phyloP scores from a whole-genome alignment of 345 rosid genomes.

The Euphorbia tirucalli region DNA sequence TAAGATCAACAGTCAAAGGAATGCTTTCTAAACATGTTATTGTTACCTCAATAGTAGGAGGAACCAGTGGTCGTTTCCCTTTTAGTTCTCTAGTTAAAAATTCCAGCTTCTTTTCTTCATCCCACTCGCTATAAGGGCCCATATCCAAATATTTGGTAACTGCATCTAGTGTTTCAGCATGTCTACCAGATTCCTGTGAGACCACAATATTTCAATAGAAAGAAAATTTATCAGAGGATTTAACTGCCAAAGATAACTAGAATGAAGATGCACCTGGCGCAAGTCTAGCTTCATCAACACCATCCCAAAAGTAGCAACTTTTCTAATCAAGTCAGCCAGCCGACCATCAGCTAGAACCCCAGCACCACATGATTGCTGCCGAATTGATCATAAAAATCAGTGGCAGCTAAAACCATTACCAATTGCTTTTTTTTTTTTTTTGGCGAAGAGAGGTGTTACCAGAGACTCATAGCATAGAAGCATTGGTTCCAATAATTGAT shows the following conservation, averaged over 20 bases:
- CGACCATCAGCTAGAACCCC: conserved; percentile 89
- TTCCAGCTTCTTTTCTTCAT: conserved; percentile 85
- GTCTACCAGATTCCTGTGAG: conserved; percentile 85
- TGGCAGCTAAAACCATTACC: not conserved
- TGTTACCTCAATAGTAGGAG: conserved; percentile 79
- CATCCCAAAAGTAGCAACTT: conserved; percentile 89
- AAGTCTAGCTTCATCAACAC: conserved; percentile 92
- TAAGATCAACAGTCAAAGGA: not conserved
- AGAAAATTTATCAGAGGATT: not conserved
- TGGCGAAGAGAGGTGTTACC: conserved; percentile 34
- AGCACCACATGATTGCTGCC: conserved; percentile 85
- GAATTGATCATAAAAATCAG: conserved; percentile 11
- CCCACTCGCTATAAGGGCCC: conserved; percentile 95
- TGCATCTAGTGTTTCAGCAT: conserved; percentile 81
- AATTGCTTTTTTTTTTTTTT: conserved; percentile 5
- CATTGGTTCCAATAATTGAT: conserved; percentile 81
- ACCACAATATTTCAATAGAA: conserved; percentile 22
- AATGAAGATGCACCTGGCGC: conserved; percentile 67
- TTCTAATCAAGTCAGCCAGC: conserved; percentile 87
- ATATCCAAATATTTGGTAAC: conserved; percentile 83
- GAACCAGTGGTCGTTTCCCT: conserved; percentile 92
- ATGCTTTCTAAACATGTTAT: conserved; percentile 21
- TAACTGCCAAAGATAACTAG: not conserved
- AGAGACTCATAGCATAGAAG: conserved; percentile 86
- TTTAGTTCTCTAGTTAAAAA: conserved; percentile 81